These are phyloP conservation scores for Pleurotus sapidus DNA, from an alignment of 768 basidiomycete species.

Conservation along the genomic window DNA sequence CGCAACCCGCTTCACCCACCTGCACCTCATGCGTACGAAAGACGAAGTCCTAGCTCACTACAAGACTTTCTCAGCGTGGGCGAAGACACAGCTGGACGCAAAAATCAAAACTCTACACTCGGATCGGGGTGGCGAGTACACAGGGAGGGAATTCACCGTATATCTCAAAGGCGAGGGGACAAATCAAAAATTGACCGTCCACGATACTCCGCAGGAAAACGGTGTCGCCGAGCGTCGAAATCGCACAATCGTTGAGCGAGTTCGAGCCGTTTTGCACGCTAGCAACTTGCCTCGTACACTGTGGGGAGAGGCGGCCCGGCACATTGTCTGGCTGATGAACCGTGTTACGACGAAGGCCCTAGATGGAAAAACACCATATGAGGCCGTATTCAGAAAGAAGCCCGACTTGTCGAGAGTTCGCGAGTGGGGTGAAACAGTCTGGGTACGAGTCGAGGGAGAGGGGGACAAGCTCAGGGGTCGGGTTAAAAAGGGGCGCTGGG, in stretches of 20 bases:
- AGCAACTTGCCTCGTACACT: slow-evolving; percentile 30
- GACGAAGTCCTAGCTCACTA: slow-evolving; percentile 25
- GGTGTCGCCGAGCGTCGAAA: slow-evolving; percentile 41
- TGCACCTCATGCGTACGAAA: slow-evolving; percentile 28
- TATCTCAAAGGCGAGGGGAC: slow-evolving; percentile 35
- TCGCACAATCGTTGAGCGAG: slow-evolving; percentile 28
- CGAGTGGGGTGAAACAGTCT: slow-evolving; percentile 31
- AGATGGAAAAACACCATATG: slow-evolving; percentile 23
- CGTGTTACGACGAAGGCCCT: slow-evolving; percentile 24
- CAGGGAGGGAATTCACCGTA: slow-evolving; percentile 25
- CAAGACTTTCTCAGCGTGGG: slow-evolving; percentile 27
- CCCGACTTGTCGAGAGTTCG: slow-evolving; percentile 25
- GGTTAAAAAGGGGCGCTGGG: slow-evolving; percentile 18
- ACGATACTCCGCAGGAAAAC: slow-evolving; percentile 42
- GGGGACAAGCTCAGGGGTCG: slow-evolving; percentile 21
- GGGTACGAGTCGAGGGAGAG: slow-evolving; percentile 23
- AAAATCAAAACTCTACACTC: slow-evolving; percentile 31
- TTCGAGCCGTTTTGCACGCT: slow-evolving; percentile 30
- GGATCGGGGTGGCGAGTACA: slow-evolving; percentile 43
- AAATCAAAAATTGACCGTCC: slow-evolving; percentile 29
- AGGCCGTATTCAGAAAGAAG: slow-evolving; percentile 23
- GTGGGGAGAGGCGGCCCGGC: slow-evolving; percentile 34
- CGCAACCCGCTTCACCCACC: slow-evolving; percentile 18
- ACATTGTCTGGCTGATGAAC: slow-evolving; percentile 36
- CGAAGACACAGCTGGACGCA: slow-evolving; percentile 24